Evolutionary conservation across 2,329 filamentous ascomycete species (phyloP).

Genomic region (Daldinia eschscholtzii): DNA sequence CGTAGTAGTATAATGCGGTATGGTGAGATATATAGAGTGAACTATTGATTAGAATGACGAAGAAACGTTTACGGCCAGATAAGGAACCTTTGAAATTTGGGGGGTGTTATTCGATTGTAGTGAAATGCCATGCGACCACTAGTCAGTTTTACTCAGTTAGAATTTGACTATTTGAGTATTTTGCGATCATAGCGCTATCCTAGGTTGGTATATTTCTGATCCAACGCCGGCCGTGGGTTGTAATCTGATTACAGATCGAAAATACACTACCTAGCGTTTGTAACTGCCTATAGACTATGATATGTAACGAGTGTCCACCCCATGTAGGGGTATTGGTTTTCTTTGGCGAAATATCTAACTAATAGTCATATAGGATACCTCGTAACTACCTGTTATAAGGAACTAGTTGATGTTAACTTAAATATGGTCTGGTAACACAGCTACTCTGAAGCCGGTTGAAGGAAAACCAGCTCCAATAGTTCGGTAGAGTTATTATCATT

Average conservation of each 20-base stretch:
- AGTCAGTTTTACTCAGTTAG: neutral
- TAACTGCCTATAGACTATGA: too few relatives aligned
- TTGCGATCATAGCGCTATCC: neutral
- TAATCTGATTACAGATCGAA: neutral
- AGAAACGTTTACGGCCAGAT: neutral
- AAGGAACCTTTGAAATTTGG: neutral
- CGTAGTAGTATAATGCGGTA: constrained; percentile 5
- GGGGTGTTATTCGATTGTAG: neutral
- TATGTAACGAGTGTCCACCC: too few relatives aligned
- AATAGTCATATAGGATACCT: too few relatives aligned
- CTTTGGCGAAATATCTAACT: too few relatives aligned
- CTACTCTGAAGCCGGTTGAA: too few relatives aligned
- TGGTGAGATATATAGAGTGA: neutral
- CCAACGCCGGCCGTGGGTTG: neutral
- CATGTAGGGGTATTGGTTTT: too few relatives aligned
- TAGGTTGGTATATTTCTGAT: neutral
- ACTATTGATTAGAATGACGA: neutral
- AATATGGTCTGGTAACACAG: too few relatives aligned
- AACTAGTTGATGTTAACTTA: too few relatives aligned
- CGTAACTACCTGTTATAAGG: too few relatives aligned
- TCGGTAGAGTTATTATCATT: too few relatives aligned
- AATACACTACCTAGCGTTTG: too few relatives aligned
- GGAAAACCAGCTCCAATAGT: too few relatives aligned
- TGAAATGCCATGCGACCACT: neutral
- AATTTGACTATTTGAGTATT: neutral